Percentiles rank a stretch among this genome's conserved stretches.
These are phyloP conservation scores for Chamaecyparis obtusa DNA, from an alignment of 75 land plant genomes.

Conservation along the genomic window DNA sequence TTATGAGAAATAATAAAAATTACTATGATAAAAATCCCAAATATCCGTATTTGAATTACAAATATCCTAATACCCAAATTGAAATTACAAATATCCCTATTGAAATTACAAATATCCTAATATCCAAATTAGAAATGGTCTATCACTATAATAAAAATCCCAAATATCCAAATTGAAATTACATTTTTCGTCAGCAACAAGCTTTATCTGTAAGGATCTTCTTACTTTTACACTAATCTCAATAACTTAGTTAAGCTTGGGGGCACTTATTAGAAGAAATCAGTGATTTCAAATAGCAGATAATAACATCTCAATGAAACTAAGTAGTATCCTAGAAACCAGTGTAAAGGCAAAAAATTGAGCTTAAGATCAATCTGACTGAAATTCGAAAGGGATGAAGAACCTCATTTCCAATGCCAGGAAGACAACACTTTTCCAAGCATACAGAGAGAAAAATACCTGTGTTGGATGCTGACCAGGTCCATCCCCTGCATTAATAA, in stretches of 20 bases:
- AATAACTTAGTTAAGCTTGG: not conserved
- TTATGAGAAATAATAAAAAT: not conserved
- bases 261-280: not conserved
- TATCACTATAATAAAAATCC: not conserved
- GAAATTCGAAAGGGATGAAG: not conserved
- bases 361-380: not conserved
- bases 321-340: not conserved
- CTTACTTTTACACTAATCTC: not conserved
- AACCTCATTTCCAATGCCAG: not conserved
- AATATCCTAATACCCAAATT: too few relatives aligned
- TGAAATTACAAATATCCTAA: not conserved
- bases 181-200: not conserved
- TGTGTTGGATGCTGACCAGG: slow-evolving; percentile 99
- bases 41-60: too few relatives aligned
- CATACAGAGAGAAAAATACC: slow-evolving; percentile 30
- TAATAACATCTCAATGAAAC: not conserved
- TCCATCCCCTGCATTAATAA: slow-evolving; percentile 98
- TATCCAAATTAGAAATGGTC: not conserved
- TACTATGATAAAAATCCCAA: not conserved
- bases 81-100: not conserved
- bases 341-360: not conserved
- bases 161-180: not conserved
- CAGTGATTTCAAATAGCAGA: not conserved
- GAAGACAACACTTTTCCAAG: not conserved
- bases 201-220: not conserved